These are phyloP conservation scores for Comarum palustre DNA, from an alignment of 306 rosid species.

Conservation along the genomic window DNA sequence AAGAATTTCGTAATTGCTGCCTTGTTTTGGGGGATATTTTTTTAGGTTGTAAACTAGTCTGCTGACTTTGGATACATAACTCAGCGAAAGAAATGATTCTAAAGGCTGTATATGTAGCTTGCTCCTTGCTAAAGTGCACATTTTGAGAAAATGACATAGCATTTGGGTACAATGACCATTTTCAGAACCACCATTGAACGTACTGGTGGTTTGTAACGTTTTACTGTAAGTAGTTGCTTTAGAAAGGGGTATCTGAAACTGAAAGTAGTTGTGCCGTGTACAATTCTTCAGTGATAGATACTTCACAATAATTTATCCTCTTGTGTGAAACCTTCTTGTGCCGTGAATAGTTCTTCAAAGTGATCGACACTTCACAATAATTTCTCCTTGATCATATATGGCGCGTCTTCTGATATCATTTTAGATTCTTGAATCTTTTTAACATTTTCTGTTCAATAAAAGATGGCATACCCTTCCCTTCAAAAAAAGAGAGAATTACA, in stretches of 20 bases:
- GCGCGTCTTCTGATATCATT: not conserved
- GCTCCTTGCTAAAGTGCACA: constrained; percentile 17
- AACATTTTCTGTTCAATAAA: not conserved
- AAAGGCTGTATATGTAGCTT: constrained; percentile 31
- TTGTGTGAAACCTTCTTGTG: too few relatives aligned
- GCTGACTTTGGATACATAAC: constrained; percentile 42
- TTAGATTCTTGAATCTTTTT: not conserved
- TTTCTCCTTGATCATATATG: not conserved
- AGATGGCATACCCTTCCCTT: not conserved
- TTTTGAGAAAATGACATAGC: constrained; percentile 6
- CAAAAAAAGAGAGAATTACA: too few relatives aligned
- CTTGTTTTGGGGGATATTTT: constrained; percentile 35
- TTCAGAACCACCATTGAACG: constrained; percentile 18
- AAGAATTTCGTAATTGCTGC: constrained; percentile 27
- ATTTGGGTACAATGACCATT: constrained; percentile 4
- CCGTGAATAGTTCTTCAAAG: not conserved
- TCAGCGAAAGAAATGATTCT: constrained; percentile 36
- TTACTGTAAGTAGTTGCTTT: constrained; percentile 16
- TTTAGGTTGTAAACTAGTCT: constrained; percentile 52
- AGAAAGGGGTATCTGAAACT: constrained; percentile 13
- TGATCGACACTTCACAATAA: not conserved
- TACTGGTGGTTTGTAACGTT: constrained; percentile 8
- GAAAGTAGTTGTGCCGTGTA: not conserved
- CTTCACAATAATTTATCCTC: not conserved
- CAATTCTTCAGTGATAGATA: not conserved